Evolutionary conservation across 495 filamentous ascomycete genomes (phyloP).

Genomic region (Xylaria castorea): DNA sequence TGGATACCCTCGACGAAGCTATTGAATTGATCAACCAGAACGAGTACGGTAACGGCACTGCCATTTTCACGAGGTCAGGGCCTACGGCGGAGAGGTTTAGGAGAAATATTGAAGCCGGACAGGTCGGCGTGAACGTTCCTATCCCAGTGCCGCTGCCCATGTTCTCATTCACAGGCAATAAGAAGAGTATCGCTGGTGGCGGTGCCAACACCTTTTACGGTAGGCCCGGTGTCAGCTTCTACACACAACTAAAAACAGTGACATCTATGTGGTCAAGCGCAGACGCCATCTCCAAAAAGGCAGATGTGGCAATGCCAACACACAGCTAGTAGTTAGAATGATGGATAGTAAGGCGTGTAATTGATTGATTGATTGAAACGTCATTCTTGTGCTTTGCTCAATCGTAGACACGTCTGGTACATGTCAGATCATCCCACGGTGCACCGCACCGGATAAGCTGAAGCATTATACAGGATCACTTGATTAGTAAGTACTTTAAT

Average conservation of each 20-base stretch:
- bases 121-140: slow-evolving; percentile 83
- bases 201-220: slow-evolving; percentile 97
- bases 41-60: slow-evolving; percentile 71
- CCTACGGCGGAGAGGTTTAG: slow-evolving; percentile 67
- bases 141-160: slow-evolving; percentile 89
- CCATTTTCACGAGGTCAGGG: slow-evolving; percentile 68
- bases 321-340: slow-evolving; percentile 52
- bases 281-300: slow-evolving; percentile 81
- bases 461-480: not conserved
- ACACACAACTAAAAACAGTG: slow-evolving; percentile 97
- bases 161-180: slow-evolving; percentile 98
- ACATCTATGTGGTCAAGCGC: slow-evolving; percentile 89
- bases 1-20: slow-evolving; percentile 81
- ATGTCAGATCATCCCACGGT: not conserved
- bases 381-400: not conserved
- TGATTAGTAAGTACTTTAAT: not conserved
- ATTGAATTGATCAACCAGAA: slow-evolving; percentile 70
- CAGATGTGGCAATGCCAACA: slow-evolving; percentile 92
- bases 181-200: slow-evolving; percentile 92
- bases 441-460: not conserved
- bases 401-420: not conserved
- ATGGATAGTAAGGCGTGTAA: not conserved
- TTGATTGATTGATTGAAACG: not conserved
- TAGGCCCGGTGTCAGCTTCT: slow-evolving; percentile 88
- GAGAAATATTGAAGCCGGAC: slow-evolving; percentile 73